Base-by-base conservation (phyloP, 257 asterid species). In the Osmanthus fragrans region DNA sequence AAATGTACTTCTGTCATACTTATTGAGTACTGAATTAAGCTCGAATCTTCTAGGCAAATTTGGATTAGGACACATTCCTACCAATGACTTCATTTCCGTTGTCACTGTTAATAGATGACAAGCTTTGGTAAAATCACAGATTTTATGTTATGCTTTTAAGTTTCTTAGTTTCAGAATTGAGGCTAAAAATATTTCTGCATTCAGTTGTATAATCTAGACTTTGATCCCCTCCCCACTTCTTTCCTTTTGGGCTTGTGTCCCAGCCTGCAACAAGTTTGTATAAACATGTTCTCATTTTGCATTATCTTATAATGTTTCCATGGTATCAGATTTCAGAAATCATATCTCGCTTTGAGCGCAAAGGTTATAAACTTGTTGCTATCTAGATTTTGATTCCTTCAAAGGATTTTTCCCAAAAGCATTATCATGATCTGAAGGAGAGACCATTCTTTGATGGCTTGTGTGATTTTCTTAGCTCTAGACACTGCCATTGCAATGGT, bases 401-500 rank as follows among this genome's bases (percentile, higher is more conserved):
- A 40, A 96, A 96, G 90, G 94, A 82, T 47, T 96, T 96, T 58
- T 97, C 98, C 40, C 25, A 89, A 90, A 87, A 89, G 83, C 99
- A 96, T 73, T 96, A 96, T 70, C 98, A 96, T 36, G 98, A 96
- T 89, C 96, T 96, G 82, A 88, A 78, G 79, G 98, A 92, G 74
- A 89, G 98, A 75, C 97, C 99, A 69, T 96, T 96, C 93, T 96
- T 93, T 72, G 82, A 84, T 63, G 98, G 99, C 77, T 77, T 96
- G 82, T 96, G 99, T 47, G 96, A 96, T 82, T 93, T 96, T 92
- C 95, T 96, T 63, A 92, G 99, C 94, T 96, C 98, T 54, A 97
- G 97, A 81, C 99, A n/a, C 99, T 70, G 99, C 93, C 70, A 25
- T 96, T 76, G 98, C 97, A 87, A 96, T 96, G 99, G 99, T 96